Evolutionary conservation across 345 rosid genomes (phyloP).

Genomic region (Erucastrum elatum): DNA sequence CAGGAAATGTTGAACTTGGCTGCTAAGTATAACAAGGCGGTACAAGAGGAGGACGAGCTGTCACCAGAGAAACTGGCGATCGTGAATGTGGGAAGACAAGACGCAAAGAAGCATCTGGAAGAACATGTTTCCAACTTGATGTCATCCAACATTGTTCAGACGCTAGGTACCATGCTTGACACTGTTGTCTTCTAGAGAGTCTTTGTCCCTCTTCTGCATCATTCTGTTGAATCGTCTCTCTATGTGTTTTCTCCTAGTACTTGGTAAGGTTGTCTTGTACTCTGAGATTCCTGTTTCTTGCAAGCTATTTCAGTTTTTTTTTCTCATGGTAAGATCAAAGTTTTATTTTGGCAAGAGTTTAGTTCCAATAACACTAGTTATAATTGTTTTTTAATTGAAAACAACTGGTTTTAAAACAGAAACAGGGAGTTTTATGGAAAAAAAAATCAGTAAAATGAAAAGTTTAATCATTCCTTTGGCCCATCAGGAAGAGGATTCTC

Average conservation of each 20-base stretch:
- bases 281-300: background rate
- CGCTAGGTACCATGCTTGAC: background rate
- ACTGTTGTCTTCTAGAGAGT: background rate
- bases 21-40: background rate
- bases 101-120: background rate
- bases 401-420: background rate
- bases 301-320: background rate
- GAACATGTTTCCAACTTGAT: background rate
- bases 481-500: conserved; percentile 42
- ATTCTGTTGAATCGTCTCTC: background rate
- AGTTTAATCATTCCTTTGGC: background rate
- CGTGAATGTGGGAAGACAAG: background rate
- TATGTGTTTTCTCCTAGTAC: background rate
- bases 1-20: background rate
- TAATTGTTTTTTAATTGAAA: background rate
- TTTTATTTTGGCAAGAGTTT: background rate
- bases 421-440: background rate
- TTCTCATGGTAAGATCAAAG: background rate
- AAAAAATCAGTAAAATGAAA: background rate
- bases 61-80: background rate
- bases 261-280: background rate
- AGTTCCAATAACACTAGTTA: background rate
- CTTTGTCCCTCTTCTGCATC: background rate
- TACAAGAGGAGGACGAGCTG: background rate
- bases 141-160: background rate